Conservation (phyloP, 805 yeast genomes). For the Saccharomycopsis lassenensis region DNA sequence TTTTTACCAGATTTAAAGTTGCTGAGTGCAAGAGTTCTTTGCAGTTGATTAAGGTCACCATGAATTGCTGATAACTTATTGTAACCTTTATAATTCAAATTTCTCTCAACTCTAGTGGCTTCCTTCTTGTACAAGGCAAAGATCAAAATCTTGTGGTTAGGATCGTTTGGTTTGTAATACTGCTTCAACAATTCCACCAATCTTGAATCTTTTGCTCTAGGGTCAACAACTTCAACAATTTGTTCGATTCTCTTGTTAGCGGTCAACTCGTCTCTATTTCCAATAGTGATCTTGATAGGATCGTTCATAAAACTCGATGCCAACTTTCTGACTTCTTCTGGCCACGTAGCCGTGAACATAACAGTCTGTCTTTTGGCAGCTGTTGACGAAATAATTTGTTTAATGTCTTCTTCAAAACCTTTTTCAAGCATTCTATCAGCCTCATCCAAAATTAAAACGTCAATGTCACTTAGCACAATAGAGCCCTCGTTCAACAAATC, state of each 20-base stretch:
- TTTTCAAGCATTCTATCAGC: slow-evolving; percentile 98
- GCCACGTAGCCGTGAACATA: slow-evolving; percentile 99
- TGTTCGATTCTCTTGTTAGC: slow-evolving; percentile 94
- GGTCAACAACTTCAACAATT: slow-evolving; percentile 85
- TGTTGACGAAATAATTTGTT: slow-evolving; percentile 57
- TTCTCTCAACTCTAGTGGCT: slow-evolving; percentile 81
- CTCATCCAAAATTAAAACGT: slow-evolving; percentile 85
- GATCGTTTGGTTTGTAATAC: slow-evolving; percentile 57
- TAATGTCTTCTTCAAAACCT: slow-evolving; percentile 96
- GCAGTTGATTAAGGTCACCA: slow-evolving; percentile 89
- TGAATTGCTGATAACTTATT: slow-evolving; percentile 88
- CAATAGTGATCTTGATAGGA: slow-evolving; percentile 88
- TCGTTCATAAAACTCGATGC: slow-evolving; percentile 72
- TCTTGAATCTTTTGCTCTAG: slow-evolving; percentile 65
- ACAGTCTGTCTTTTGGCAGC: slow-evolving; percentile 61
- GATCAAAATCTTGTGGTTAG: slow-evolving; percentile 74
- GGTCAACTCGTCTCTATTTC: slow-evolving; percentile 85
- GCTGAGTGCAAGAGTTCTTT: slow-evolving; percentile 79
- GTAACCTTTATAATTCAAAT: slow-evolving; percentile 62
- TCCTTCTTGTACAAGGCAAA: slow-evolving; percentile 96
- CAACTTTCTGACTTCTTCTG: slow-evolving; percentile 91
- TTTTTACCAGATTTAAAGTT: slow-evolving; percentile 74
- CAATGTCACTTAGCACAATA: slow-evolving; percentile 52
- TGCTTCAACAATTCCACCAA: slow-evolving; percentile 60
- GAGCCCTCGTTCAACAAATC: slow-evolving; percentile 88